Evolutionary conservation across 805 yeast species (phyloP).

Genomic region (Lachancea kluyveri): DNA sequence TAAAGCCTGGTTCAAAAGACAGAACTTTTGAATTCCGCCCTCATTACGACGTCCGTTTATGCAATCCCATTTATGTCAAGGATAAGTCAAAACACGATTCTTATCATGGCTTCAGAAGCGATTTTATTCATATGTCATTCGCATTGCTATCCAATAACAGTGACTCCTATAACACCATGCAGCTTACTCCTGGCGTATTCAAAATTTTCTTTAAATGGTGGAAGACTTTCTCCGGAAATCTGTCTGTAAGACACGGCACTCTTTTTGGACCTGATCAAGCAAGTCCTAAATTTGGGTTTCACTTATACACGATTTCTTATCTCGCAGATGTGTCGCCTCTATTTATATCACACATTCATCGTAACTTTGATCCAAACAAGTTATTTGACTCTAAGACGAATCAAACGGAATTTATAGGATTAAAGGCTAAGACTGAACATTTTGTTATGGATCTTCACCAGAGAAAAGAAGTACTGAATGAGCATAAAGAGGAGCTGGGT

Average conservation of each 20-base stretch:
- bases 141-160: slow-evolving; percentile 40
- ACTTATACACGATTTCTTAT: slow-evolving; percentile 73
- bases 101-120: slow-evolving; percentile 71
- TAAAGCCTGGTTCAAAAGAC: slow-evolving; percentile 24
- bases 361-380: slow-evolving; percentile 34
- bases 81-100: slow-evolving; percentile 64
- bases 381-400: slow-evolving; percentile 13
- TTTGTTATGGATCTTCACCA: slow-evolving; percentile 67
- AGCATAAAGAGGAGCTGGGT: slow-evolving; percentile 41
- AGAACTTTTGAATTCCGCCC: slow-evolving; percentile 46
- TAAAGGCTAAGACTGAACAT: slow-evolving; percentile 52
- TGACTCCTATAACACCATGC: slow-evolving; percentile 60
- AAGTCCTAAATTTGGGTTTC: slow-evolving; percentile 66
- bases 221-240: slow-evolving; percentile 70
- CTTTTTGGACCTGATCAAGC: slow-evolving; percentile 54
- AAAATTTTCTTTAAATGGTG: slow-evolving; percentile 79
- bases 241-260: slow-evolving; percentile 73
- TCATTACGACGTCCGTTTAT: slow-evolving; percentile 53
- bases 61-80: slow-evolving; percentile 47
- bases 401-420: slow-evolving; percentile 53
- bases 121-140: slow-evolving; percentile 70
- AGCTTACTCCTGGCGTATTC: slow-evolving; percentile 66
- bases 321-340: slow-evolving; percentile 67
- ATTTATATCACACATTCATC: slow-evolving; percentile 66
- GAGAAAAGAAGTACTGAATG: slow-evolving; percentile 41